Conservation (phyloP, 164 flowering plant species). For the Magnolia sinica region DNA sequence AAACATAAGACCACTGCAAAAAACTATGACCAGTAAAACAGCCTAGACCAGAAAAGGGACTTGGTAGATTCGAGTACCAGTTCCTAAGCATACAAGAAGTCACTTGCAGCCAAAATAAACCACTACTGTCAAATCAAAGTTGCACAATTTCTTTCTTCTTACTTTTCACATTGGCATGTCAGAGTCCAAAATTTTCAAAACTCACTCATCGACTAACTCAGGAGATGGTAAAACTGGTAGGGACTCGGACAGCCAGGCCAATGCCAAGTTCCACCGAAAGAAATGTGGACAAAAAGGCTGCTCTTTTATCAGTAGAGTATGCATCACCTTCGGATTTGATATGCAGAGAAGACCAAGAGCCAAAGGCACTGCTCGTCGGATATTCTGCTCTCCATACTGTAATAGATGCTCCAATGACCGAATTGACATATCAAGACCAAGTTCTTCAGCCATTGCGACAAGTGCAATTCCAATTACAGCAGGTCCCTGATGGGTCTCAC, state of each 20-base stretch:
- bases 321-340: constrained; percentile 88
- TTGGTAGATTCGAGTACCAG: no score
- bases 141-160: no score
- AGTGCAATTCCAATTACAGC: constrained; percentile 98
- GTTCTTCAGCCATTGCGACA: constrained; percentile 98
- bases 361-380: constrained; percentile 87
- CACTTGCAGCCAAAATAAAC: no score
- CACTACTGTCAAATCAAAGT: no score
- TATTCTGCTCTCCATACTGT: constrained; percentile 92
- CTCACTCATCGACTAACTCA: neutral
- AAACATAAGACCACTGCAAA: no score
- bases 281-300: neutral
- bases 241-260: neutral
- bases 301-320: neutral
- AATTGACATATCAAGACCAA: constrained; percentile 96
- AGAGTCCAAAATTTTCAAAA: no score
- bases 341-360: constrained; percentile 95
- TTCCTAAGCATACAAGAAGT: no score
- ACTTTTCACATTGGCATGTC: no score
- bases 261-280: neutral
- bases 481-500: constrained; percentile 93
- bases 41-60: no score
- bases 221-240: neutral
- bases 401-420: constrained; percentile 94
- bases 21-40: no score